phyloP scores from a whole-genome alignment of 495 filamentous ascomycete species.

The Neurospora africana region DNA sequence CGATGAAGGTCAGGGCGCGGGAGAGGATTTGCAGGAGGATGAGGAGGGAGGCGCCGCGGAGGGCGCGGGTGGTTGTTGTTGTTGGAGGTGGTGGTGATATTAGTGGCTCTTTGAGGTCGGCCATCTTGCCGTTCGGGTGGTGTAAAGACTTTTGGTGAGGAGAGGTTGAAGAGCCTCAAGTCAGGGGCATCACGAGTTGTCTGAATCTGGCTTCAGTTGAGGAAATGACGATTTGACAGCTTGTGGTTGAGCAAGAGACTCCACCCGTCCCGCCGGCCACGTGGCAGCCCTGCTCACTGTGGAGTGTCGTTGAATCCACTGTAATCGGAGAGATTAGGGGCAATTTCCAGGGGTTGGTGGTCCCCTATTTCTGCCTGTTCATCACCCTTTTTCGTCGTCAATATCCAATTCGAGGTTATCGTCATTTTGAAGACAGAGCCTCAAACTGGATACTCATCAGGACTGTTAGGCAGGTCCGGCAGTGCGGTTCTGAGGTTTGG shows the following conservation, averaged over 20 bases:
- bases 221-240: neutral
- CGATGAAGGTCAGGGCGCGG: slow-evolving; percentile 73
- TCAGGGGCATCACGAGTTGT: neutral
- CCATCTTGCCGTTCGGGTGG: neutral
- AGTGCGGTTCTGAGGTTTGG: neutral
- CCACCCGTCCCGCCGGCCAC: neutral
- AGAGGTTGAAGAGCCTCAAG: neutral
- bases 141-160: neutral
- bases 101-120: neutral
- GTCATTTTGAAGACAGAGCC: neutral
- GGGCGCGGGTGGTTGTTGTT: slow-evolving; percentile 14
- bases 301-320: neutral
- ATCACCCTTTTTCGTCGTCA: neutral
- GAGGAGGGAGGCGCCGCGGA: slow-evolving; percentile 65
- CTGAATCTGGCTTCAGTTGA: neutral
- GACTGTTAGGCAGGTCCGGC: neutral
- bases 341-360: neutral
- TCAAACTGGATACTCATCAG: neutral
- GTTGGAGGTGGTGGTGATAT: neutral
- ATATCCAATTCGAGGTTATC: neutral
- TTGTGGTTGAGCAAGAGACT: neutral
- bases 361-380: neutral
- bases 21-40: slow-evolving; percentile 79
- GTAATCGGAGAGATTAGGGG: neutral
- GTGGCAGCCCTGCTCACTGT: neutral